These are phyloP conservation scores for Kodamaea suecica DNA, from an alignment of 1,139 yeast species.

Conservation along the genomic window DNA sequence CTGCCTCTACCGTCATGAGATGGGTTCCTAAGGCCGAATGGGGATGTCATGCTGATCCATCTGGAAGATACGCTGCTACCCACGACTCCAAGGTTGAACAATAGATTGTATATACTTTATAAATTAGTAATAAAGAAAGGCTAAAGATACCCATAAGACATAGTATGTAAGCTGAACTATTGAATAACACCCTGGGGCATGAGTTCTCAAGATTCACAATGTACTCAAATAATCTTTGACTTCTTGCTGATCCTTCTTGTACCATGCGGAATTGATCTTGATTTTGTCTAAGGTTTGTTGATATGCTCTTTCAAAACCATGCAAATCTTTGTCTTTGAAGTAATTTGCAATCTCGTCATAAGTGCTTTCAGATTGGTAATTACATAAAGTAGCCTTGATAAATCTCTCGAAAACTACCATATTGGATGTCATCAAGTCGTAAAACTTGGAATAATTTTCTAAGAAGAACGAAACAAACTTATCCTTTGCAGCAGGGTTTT, in stretches of 20 bases:
- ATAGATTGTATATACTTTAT: slow-evolving; percentile 1
- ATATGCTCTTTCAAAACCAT: slow-evolving; percentile 59
- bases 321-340: slow-evolving; percentile 53
- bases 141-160: neutral
- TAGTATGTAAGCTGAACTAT: too few relatives aligned
- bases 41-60: slow-evolving; percentile 99
- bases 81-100: slow-evolving; percentile 57
- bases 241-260: slow-evolving; percentile 27
- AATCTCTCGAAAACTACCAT: slow-evolving; percentile 65
- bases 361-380: slow-evolving; percentile 44
- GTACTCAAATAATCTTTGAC: slow-evolving; percentile 26
- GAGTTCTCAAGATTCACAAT: neutral
- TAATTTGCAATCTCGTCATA: slow-evolving; percentile 46
- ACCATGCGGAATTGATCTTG: slow-evolving; percentile 49
- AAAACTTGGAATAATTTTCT: slow-evolving; percentile 49
- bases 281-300: slow-evolving; percentile 55
- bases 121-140: neutral
- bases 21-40: slow-evolving; percentile 99
- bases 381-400: slow-evolving; percentile 49
- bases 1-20: slow-evolving; percentile 96
- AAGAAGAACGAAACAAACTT: slow-evolving; percentile 56
- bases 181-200: too few relatives aligned
- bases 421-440: slow-evolving; percentile 49
- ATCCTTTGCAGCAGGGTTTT: slow-evolving; percentile 48
- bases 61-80: slow-evolving; percentile 92